Evolutionary conservation across 2,329 filamentous ascomycete species (phyloP).

Genomic region (Diplodia sapinea): DNA sequence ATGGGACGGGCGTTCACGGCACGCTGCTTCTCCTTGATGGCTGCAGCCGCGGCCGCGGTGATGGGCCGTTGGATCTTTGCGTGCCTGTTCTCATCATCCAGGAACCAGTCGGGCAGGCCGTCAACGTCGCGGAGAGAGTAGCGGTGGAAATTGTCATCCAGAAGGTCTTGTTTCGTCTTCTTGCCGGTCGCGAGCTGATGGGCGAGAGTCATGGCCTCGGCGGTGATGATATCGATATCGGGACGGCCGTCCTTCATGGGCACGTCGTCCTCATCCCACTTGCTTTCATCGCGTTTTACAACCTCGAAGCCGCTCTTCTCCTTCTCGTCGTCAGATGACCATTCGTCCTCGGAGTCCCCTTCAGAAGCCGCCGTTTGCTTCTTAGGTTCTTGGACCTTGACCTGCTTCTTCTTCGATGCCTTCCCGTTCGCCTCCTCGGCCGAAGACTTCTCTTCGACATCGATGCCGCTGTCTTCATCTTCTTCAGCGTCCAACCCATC

Average conservation of each 20-base stretch:
- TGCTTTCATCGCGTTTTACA: constrained; percentile 61
- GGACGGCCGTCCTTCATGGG: constrained; percentile 66
- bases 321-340: constrained; percentile 42
- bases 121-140: constrained; percentile 88
- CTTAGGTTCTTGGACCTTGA: constrained; percentile 34
- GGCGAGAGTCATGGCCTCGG: constrained; percentile 96
- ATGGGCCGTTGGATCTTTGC: constrained; percentile 88
- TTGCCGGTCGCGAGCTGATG: constrained; percentile 88
- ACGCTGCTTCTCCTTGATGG: constrained; percentile 92
- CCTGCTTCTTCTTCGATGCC: constrained; percentile 34
- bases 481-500: constrained; percentile 63
- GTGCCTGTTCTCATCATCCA: constrained; percentile 88
- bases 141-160: constrained; percentile 94
- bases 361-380: constrained; percentile 1
- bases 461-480: constrained; percentile 51
- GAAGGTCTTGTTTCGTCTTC: constrained; percentile 76
- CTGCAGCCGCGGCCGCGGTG: constrained; percentile 83
- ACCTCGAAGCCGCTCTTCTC: constrained; percentile 63
- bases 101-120: constrained; percentile 95
- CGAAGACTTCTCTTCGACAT: constrained; percentile 43
- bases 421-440: constrained; percentile 34
- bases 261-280: constrained; percentile 72
- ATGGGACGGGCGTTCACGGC: constrained; percentile 95
- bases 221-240: constrained; percentile 99
- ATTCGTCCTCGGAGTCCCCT: constrained; percentile 40